A percentile compares a stretch with the other conserved stretches of the same genome.
These are phyloP conservation scores for Rhodomyrtus tomentosa DNA, from an alignment of 345 rosid species.

Conservation along the genomic window DNA sequence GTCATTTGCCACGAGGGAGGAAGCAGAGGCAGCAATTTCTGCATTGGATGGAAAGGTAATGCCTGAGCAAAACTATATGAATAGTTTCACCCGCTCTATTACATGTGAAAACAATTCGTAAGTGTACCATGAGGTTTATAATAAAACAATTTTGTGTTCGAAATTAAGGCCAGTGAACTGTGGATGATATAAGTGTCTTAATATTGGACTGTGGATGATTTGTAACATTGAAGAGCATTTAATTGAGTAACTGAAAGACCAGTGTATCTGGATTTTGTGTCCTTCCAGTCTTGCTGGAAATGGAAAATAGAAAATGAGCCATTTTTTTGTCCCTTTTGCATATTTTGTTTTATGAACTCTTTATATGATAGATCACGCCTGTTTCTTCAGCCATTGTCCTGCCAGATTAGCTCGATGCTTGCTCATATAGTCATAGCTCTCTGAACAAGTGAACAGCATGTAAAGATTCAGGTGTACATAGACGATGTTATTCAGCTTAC, in stretches of 20 bases:
- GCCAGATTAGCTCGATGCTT: background rate
- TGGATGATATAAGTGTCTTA: background rate
- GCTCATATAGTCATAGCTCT: background rate
- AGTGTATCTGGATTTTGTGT: background rate
- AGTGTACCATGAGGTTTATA: background rate
- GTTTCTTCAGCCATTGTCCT: background rate
- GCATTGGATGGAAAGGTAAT: conserved; percentile 74
- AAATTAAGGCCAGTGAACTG: background rate
- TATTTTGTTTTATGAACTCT: background rate
- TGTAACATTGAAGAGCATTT: background rate
- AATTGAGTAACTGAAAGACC: background rate
- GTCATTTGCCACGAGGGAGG: conserved; percentile 74
- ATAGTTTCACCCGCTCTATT: background rate
- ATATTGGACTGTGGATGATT: background rate
- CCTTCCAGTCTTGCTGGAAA: background rate
- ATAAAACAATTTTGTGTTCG: background rate
- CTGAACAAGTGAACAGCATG: background rate
- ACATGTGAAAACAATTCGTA: background rate
- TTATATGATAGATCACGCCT: background rate
- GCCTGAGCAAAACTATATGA: background rate
- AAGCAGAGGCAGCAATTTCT: conserved; percentile 69
- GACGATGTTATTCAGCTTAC: background rate
- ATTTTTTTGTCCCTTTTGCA: background rate
- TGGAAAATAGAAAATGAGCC: background rate
- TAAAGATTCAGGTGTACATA: background rate